Evolutionary conservation across 495 filamentous ascomycete species (phyloP).

Genomic region (Penicillium bialowiezense): DNA sequence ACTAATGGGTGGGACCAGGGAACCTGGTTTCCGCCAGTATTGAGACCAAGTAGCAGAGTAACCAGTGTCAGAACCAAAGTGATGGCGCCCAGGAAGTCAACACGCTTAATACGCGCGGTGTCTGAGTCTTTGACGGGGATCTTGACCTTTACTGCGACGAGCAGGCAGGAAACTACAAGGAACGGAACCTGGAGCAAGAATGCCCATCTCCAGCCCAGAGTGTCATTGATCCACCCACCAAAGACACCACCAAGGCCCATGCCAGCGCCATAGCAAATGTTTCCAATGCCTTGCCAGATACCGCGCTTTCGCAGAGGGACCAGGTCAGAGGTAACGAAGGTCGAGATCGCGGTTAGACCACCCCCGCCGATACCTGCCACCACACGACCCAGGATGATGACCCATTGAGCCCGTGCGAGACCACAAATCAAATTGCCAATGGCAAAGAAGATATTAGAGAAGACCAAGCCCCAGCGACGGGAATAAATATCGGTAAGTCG

Average conservation of each 20-base stretch:
- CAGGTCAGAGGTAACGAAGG: constrained; percentile 78
- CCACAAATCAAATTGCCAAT: constrained; percentile 84
- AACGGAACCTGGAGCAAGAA: constrained; percentile 79
- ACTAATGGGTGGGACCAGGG: constrained; percentile 86
- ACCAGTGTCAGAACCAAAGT: constrained; percentile 68
- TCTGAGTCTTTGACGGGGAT: constrained; percentile 73
- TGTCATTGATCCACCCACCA: constrained; percentile 80
- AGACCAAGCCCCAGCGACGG: constrained; percentile 70
- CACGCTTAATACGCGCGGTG: constrained; percentile 54
- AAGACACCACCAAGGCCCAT: constrained; percentile 58
- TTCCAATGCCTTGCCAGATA: constrained; percentile 81
- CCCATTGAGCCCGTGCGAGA: constrained; percentile 62
- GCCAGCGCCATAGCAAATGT: constrained; percentile 73
- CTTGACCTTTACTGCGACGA: constrained; percentile 66
- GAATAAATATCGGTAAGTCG: constrained; percentile 87
- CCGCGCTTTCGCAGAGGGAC: constrained; percentile 80
- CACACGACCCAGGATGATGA: constrained; percentile 77
- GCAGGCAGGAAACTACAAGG: constrained; percentile 57
- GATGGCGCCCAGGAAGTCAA: constrained; percentile 80
- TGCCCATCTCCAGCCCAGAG: constrained; percentile 69
- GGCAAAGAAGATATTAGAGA: constrained; percentile 79
- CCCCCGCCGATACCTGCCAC: constrained; percentile 85
- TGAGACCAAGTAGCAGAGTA: constrained; percentile 74
- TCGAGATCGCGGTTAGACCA: constrained; percentile 76
- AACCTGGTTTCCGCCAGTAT: constrained; percentile 79